Percentiles rank a stretch among this genome's conserved stretches.
These are phyloP conservation scores for Suillus plorans DNA, from an alignment of 768 basidiomycete genomes.

Conservation along the genomic window DNA sequence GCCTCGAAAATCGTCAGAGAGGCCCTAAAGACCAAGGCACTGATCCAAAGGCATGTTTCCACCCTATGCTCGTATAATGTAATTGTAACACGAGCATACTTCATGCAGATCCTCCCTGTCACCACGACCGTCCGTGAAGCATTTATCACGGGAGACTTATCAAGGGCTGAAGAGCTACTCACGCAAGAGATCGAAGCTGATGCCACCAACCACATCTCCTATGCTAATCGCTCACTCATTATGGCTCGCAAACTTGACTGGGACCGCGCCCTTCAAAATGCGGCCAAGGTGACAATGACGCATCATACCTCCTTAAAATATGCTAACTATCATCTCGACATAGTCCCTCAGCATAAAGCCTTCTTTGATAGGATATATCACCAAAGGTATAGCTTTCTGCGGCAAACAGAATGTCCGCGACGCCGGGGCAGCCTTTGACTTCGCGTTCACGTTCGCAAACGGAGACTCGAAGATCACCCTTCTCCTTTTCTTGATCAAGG, in stretches of 20 bases:
- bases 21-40: constrained; percentile 34
- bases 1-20: constrained; percentile 49
- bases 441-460: background rate
- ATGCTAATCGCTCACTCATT: background rate
- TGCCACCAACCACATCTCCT: background rate
- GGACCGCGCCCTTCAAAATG: background rate
- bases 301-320: background rate
- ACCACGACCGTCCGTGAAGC: background rate
- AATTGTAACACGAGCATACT: background rate
- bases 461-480: background rate
- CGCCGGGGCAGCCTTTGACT: background rate
- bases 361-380: background rate
- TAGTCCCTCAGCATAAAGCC: background rate
- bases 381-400: background rate
- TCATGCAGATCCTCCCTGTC: background rate
- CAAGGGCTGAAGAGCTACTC: background rate
- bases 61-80: background rate
- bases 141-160: background rate
- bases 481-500: background rate
- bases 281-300: background rate
- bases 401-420: background rate
- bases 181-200: background rate
- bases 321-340: background rate
- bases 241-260: background rate
- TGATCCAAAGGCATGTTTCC: background rate